Evolutionary conservation across 768 basidiomycete species (phyloP).

Genomic region (Zangia roseola): DNA sequence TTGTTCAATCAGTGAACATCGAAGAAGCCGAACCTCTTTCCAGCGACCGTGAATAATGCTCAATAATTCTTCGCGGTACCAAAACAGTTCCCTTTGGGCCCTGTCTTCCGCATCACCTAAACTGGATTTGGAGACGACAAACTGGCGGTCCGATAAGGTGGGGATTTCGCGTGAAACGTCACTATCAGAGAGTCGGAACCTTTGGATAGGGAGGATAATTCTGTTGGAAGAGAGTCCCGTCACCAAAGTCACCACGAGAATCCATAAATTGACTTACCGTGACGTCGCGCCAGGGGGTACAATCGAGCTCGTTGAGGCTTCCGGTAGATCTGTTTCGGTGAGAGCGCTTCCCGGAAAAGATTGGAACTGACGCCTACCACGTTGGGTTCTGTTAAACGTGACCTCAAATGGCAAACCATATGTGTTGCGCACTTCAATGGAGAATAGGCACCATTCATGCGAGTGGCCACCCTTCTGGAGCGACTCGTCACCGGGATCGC

Average conservation of each 20-base stretch:
- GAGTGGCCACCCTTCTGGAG: slow-evolving; percentile 46
- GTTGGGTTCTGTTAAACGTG: slow-evolving; percentile 63
- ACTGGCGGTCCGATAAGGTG: slow-evolving; percentile 84
- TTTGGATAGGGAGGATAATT: slow-evolving; percentile 69
- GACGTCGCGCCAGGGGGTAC: slow-evolving; percentile 89
- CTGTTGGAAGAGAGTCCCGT: slow-evolving; percentile 33
- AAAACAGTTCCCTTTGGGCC: slow-evolving; percentile 81
- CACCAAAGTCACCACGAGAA: background rate
- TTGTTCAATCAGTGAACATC: background rate
- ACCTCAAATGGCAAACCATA: slow-evolving; percentile 93
- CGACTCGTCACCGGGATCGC: slow-evolving; percentile 20
- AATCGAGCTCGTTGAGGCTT: slow-evolving; percentile 47
- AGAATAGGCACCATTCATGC: slow-evolving; percentile 81
- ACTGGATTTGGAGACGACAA: slow-evolving; percentile 76
- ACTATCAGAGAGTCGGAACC: slow-evolving; percentile 59
- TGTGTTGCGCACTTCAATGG: slow-evolving; percentile 87
- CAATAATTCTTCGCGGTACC: slow-evolving; percentile 92
- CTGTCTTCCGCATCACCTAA: slow-evolving; percentile 58
- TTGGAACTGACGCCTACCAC: slow-evolving; percentile 42
- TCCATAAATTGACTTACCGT: slow-evolving; percentile 47
- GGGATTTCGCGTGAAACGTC: slow-evolving; percentile 72
- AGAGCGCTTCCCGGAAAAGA: background rate
- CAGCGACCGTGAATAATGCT: slow-evolving; percentile 67
- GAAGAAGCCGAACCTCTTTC: slow-evolving; percentile 65
- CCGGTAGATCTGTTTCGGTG: slow-evolving; percentile 37